Evolutionary conservation across 768 basidiomycete species (phyloP), one percentile per base, ranked within the genome.

Genomic region (Termitomyces sp.): DNA sequence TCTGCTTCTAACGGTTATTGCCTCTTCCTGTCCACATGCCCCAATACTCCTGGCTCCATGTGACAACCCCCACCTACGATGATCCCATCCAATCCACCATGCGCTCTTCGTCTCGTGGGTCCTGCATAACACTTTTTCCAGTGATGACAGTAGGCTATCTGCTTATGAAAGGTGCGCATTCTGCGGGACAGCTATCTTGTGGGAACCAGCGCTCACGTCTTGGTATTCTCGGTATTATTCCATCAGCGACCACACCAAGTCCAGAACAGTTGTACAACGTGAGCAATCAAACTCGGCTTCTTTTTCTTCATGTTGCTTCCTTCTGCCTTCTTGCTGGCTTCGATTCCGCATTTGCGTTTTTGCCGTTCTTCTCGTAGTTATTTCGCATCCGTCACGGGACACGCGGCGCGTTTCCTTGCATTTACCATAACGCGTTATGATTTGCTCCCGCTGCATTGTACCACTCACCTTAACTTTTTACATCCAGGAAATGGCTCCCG

Each of bases 401-500:
- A 54, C 3, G 52, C 46, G 57, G 52, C 47, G 36, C 53, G 38
- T 54, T 50, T 54, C 52, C 41, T 56, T 45, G 54, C 47, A 43
- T 33, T 28, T 40, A 52, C 40, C 26, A 52, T 52, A 52, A 52
- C 52, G 38, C 52, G 52, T 41, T 30, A 52, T 52, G 38, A 30
- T 41, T n/a, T 38, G 6, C 52, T 28, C 38, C 8, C 44, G 47
- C 32, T 44, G 49, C 41, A 55, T 30, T 33, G 43, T 48, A 54
- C 45, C 32, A 52, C 52, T 63, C 53, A 53, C 45, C 47, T 40
- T 9, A 45, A 52, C 50, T 58, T 50, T 54, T 44, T 44, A 61
- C 56, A 52, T 58, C 50, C 65, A 87, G 86, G 73, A 76, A 67
- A 76, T 88, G 76, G 77, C 86, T 22, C 86, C 87, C 60, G 84